These are phyloP conservation scores for Solanum peruvianum DNA, from an alignment of 257 asterid species.

Conservation along the genomic window DNA sequence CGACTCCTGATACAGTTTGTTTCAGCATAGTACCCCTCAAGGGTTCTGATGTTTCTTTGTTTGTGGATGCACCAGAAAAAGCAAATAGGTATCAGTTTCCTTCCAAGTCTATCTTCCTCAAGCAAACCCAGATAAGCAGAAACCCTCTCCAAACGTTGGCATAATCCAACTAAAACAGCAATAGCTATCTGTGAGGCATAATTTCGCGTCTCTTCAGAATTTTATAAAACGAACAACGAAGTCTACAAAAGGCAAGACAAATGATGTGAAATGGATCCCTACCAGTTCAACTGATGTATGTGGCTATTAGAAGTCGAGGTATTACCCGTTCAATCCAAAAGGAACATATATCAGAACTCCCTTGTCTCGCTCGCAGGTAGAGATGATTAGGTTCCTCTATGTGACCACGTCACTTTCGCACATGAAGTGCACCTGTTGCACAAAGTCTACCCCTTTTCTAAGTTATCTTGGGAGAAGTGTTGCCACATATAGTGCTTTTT, in stretches of 20 bases:
- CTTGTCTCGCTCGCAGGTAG: not conserved
- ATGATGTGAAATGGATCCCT: not conserved
- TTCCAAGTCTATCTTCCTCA: not conserved
- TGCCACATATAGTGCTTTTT: not conserved
- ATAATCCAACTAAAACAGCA: not conserved
- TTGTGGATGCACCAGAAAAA: not conserved
- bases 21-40: not conserved
- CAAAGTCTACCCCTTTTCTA: not conserved
- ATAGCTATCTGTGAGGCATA: not conserved
- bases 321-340: not conserved
- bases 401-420: not conserved
- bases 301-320: not conserved
- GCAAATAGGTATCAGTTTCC: not conserved
- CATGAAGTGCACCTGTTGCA: not conserved
- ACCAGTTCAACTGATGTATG: not conserved
- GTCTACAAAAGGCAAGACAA: not conserved
- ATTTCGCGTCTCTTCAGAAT: not conserved
- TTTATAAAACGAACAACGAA: not conserved
- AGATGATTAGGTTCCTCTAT: not conserved
- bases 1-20: not conserved
- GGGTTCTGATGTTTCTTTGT: not conserved
- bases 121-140: not conserved
- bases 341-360: not conserved
- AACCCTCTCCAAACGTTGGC: not conserved
- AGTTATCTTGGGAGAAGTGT: not conserved